A percentile compares a stretch with the other conserved stretches of the same genome.
Conservation (phyloP, 2,329 filamentous ascomycete genomes). For the Alternaria tenuissima region DNA sequence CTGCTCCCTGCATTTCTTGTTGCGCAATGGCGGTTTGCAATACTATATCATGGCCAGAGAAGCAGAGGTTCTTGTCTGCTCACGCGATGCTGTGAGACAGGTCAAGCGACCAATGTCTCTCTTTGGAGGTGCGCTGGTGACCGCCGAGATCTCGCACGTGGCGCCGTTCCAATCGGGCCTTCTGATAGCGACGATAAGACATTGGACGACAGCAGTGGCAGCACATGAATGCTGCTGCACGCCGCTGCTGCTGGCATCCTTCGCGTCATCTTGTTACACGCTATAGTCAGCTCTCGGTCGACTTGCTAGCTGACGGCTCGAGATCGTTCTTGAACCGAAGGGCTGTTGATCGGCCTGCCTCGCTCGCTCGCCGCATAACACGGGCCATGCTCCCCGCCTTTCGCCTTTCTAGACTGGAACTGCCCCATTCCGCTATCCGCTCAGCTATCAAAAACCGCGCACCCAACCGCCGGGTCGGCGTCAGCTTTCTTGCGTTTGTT, state of each 20-base stretch:
- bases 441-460: conserved; percentile 34
- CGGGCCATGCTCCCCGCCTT: conserved; percentile 24
- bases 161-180: conserved; percentile 13
- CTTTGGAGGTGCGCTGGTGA: conserved; percentile 22
- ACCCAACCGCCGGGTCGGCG: conserved; percentile 33
- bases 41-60: background rate
- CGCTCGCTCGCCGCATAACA: conserved; percentile 21
- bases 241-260: conserved; percentile 6
- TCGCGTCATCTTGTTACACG: conserved; percentile 10
- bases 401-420: conserved; percentile 29
- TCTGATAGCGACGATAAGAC: conserved; percentile 24
- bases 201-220: conserved; percentile 12
- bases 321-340: conserved; percentile 2
- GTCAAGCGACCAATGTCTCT: conserved; percentile 28
- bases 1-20: background rate
- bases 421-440: conserved; percentile 15
- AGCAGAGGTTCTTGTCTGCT: conserved; percentile 4
- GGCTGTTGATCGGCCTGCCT: conserved; percentile 5
- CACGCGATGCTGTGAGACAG: conserved; percentile 23
- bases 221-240: conserved; percentile 5
- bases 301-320: conserved; percentile 6
- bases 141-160: conserved; percentile 28
- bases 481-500: conserved; percentile 16
- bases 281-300: background rate
- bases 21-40: background rate